phyloP scores from a whole-genome alignment of 208 protist species.

The Acanthamoeba lenticulata region DNA sequence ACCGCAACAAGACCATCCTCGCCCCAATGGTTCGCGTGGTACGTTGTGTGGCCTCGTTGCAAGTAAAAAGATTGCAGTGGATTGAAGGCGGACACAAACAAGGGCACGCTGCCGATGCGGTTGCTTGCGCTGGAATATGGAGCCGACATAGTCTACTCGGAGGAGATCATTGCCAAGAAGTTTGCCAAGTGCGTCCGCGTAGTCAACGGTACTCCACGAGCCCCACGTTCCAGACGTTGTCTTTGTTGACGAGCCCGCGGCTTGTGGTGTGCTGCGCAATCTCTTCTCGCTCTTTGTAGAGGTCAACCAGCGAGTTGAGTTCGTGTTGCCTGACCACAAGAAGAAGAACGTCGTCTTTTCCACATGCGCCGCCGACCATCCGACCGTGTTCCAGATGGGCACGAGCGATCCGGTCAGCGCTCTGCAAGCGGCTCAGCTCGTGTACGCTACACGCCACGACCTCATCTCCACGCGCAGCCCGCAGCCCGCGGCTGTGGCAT shows the following conservation, averaged over 20 bases:
- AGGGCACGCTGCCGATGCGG: slow-evolving; percentile 92
- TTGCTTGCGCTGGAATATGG: slow-evolving; percentile 92
- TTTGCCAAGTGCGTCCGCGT: slow-evolving; percentile 86
- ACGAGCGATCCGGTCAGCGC: slow-evolving; percentile 87
- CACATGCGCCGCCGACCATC: slow-evolving; percentile 46
- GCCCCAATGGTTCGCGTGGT: slow-evolving; percentile 96
- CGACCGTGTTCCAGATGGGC: slow-evolving; percentile 93
- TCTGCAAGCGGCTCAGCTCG: slow-evolving; percentile 89
- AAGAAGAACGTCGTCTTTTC: slow-evolving; percentile 84
- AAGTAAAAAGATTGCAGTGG: background rate
- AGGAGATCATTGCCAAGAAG: slow-evolving; percentile 97
- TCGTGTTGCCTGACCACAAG: slow-evolving; percentile 88
- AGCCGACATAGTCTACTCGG: slow-evolving; percentile 96
- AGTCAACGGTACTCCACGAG: slow-evolving; percentile 76
- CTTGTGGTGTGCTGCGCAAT: too few species aligned
- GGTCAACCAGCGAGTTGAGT: slow-evolving; percentile 84
- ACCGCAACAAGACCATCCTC: slow-evolving; percentile 89
- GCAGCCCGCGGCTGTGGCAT: too few species aligned
- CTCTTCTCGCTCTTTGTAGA: too few species aligned
- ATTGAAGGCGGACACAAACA: background rate
- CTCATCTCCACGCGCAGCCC: too few species aligned
- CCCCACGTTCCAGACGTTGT: too few species aligned
- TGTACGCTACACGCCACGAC: too few species aligned
- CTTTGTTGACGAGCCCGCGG: too few species aligned
- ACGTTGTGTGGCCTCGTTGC: background rate